A percentile compares a stretch with the other conserved stretches of the same genome.
phyloP scores from a whole-genome alignment of 2,329 filamentous ascomycete species.

The Aspergillus sp. region DNA sequence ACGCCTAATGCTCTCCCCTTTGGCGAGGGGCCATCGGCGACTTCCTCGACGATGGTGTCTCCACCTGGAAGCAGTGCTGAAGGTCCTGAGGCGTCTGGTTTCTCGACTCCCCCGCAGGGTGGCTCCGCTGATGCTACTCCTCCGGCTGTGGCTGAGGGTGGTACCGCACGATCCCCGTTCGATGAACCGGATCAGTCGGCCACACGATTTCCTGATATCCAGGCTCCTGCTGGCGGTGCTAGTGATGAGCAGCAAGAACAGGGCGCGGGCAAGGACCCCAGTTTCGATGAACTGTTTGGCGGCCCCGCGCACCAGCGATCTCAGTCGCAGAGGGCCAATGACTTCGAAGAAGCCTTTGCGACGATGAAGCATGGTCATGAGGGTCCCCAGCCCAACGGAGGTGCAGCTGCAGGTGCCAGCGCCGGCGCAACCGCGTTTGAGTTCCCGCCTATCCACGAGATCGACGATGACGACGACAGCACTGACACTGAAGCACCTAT shows the following conservation, averaged over 20 bases:
- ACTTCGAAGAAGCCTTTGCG: conserved; percentile 42
- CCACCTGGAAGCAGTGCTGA: conserved; percentile 61
- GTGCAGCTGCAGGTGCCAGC: conserved; percentile 10
- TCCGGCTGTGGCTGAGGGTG: conserved; percentile 12
- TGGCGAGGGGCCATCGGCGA: conserved; percentile 57
- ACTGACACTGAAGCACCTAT: conserved; percentile 56
- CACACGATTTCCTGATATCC: conserved; percentile 13
- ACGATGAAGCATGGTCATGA: conserved; percentile 41
- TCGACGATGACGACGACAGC: conserved; percentile 73
- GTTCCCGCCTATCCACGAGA: conserved; percentile 87
- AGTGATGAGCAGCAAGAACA: conserved; percentile 11
- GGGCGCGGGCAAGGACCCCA: conserved; percentile 26
- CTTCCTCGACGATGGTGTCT: conserved; percentile 70
- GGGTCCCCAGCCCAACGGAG: conserved; percentile 8
- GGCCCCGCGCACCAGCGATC: conserved; percentile 37
- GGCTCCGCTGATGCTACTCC: conserved; percentile 28
- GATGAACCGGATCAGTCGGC: conserved; percentile 18
- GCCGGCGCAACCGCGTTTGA: conserved; percentile 46
- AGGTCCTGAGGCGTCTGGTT: conserved; percentile 39
- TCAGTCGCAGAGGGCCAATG: conserved; percentile 38
- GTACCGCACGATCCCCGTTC: conserved; percentile 24
- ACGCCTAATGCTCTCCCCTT: conserved; percentile 70
- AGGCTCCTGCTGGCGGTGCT: conserved; percentile 40
- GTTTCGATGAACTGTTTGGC: conserved; percentile 41
- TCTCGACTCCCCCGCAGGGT: conserved; percentile 38